Evolutionary conservation across 768 basidiomycete genomes (phyloP), one percentile per base, ranked within the genome.

Genomic region (Stropharia rugosoannulata): DNA sequence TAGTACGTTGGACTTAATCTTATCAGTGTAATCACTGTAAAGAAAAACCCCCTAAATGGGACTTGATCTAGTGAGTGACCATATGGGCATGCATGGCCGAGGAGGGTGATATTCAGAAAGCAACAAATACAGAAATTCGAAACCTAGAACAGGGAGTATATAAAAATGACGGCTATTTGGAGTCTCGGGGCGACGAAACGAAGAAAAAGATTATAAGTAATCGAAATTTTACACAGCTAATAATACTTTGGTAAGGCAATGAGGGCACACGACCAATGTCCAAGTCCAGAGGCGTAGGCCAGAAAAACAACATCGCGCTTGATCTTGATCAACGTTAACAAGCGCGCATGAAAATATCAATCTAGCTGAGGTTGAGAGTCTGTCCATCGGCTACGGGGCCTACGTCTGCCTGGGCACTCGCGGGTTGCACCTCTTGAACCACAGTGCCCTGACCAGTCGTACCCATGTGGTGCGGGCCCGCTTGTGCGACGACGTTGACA

Each of bases 361-460:
- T 54, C 54, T 59, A 77, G 59, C 70, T 71, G 32, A 87, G 68
- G 64, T 81, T 78, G 35, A 85, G 74, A 62, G 80, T 79, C 54
- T 71, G 77, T 1, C 80, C 85, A 49, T 86, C 84, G 19, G 66
- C 64, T 36, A 85, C 65, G 1, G 87, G 88, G 1, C 81, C 87
- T 36, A 66, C 70, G 13, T 79, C 80, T 8, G 79, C 80, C 16
- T 84, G 83, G 59, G 81, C 64, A 27, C 73, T 65, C 25, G 70
- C 73, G 9, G 68, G 67, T 11, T 72, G 74, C 10, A 88, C 84
- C 64, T 86, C 84, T 48, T 63, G 79, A 9, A 80, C 75, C 10
- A 79, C 65, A 32, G 82, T 75, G 5, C 86, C 87, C 68, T 88
- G 87, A 2, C 83, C 80, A 0, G 78, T 84, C 16, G 81, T 81